phyloP scores from a whole-genome alignment of 192 early-diverging fungal species.

The Obelidium mucronatum region DNA sequence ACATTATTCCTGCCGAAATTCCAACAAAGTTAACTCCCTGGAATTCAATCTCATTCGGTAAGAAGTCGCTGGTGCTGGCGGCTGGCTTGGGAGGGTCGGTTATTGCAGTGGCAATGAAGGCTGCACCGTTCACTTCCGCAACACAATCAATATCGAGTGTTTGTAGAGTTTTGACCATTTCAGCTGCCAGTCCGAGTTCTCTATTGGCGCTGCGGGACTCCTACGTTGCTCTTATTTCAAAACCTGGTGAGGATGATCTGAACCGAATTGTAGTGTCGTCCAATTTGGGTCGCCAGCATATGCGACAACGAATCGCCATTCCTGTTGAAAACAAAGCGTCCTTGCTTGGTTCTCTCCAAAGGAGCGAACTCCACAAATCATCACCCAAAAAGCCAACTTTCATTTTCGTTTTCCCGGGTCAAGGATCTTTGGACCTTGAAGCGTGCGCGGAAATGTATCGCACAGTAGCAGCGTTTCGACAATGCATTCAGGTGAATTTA shows the following conservation, averaged over 20 bases:
- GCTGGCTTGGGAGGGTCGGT: constrained; percentile 13
- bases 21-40: not conserved
- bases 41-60: not conserved
- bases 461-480: not conserved
- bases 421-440: constrained; percentile 8
- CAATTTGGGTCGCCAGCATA: not conserved
- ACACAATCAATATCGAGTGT: not conserved
- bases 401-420: constrained; percentile 20
- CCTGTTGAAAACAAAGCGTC: not conserved
- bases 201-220: not conserved
- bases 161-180: not conserved
- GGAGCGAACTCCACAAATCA: not conserved
- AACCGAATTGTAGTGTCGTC: not conserved
- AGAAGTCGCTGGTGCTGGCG: constrained; percentile 1
- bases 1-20: not conserved
- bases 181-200: not conserved
- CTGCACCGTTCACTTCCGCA: not conserved
- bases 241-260: not conserved
- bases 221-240: not conserved
- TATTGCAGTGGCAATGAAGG: not conserved
- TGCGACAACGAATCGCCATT: not conserved
- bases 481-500: not conserved
- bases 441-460: constrained; percentile 1
- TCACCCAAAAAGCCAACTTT: not conserved
- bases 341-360: not conserved